Base-by-base conservation (phyloP, 495 filamentous ascomycete species). In the Staphylotrichum longicolle region DNA sequence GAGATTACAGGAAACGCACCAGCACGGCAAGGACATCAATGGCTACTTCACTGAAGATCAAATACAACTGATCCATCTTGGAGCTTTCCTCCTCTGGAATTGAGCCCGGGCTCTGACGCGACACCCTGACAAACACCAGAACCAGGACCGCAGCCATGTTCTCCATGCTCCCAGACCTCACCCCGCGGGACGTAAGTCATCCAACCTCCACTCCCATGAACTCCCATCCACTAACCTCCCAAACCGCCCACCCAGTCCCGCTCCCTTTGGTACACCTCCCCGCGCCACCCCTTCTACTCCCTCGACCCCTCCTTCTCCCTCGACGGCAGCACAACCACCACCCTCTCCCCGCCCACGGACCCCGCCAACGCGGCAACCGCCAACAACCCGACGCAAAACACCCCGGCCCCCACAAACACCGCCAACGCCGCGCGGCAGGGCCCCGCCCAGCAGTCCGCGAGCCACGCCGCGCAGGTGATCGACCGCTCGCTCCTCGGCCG, bases 101-200 rank as follows among this genome's bases (percentile, higher is more conserved):
- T 27, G 1, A 27, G 20, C 20, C 20, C 1, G 20, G 20, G 20
- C 20, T 27, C 20, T 27, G 20, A 27, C 20, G 20, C 20, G 20
- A 27, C 20, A 27, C 20, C 20, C 20, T 27, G 1, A 27, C 20
- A 27, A 27, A 27, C 20, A 27, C 20, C 37, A 39, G 10, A 46
- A 46, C 2, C 4, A 42, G 3, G 7, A 44, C 40, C n/a, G 61
- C 63, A 51, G 75, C 61, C 55, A 88, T 84, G 82, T 82, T 89
- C 68, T 80, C 85, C 41, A 82, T 88, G 39, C 82, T 93, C n/a
- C 88, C 89, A 9, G 82, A 85, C 63, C 80, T 93, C 61, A 80
- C 82, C 42, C 88, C 89, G 30, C 86, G 84, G 65, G 86, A 90
- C 64, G 90, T 91, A 82, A 69, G 84, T 12, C 27, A 41, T 37